phyloP scores from a whole-genome alignment of 345 rosid genomes.

The Euphorbia lathyris region DNA sequence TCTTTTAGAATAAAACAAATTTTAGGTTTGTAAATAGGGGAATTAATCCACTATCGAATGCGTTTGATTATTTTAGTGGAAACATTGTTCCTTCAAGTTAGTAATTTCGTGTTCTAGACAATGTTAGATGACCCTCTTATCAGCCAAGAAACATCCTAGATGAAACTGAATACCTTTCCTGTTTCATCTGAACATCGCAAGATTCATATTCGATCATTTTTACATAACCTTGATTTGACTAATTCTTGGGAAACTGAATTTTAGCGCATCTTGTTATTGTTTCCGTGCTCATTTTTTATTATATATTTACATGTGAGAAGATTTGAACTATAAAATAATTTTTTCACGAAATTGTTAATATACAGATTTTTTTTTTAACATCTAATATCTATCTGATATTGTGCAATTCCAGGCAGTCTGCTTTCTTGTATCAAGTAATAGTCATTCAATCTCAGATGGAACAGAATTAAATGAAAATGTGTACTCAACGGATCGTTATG shows the following conservation, averaged over 20 bases:
- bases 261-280: neutral
- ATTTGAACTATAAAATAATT: neutral
- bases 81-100: too few relatives aligned
- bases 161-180: neutral
- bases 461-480: conserved; percentile 75
- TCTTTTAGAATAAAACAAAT: too few relatives aligned
- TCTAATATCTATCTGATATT: conserved; percentile 8
- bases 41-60: neutral
- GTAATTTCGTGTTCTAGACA: too few relatives aligned
- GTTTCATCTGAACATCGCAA: neutral
- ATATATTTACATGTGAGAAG: conserved; percentile 1
- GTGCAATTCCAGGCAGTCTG: conserved; percentile 59
- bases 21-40: neutral
- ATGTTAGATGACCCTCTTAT: too few relatives aligned
- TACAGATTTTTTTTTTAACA: neutral
- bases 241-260: neutral
- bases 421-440: conserved; percentile 76
- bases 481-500: conserved; percentile 42
- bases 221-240: neutral
- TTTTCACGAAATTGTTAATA: neutral
- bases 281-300: neutral
- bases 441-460: conserved; percentile 60
- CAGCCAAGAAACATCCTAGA: too few relatives aligned
- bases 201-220: neutral
- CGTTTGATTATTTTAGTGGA: too few relatives aligned